phyloP scores from a whole-genome alignment of 208 protist genomes.

The Wallacemonas sp. region DNA sequence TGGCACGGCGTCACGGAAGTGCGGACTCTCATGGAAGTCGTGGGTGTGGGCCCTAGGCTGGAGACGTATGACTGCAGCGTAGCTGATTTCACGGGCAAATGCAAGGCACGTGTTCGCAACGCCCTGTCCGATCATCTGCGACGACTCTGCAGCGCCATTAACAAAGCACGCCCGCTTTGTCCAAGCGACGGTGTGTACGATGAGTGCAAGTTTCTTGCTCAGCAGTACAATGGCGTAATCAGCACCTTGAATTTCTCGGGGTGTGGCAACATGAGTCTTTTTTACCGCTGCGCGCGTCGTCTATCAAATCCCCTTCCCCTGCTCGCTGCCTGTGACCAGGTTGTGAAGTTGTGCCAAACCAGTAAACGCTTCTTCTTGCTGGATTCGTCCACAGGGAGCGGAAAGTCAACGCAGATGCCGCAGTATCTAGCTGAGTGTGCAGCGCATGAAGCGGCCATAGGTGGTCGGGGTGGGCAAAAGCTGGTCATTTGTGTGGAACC shows the following conservation, averaged over 20 bases:
- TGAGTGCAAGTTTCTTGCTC: neutral
- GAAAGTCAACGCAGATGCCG: constrained; percentile 92
- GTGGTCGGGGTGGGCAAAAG: neutral
- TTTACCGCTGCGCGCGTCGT: neutral
- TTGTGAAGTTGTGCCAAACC: neutral
- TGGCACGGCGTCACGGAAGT: neutral
- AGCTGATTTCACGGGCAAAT: no score
- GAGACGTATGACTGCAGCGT: no score
- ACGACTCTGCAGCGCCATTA: neutral
- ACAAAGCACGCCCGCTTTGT: neutral
- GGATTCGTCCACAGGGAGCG: constrained; percentile 68
- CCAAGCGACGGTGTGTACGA: neutral
- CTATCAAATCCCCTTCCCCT: neutral
- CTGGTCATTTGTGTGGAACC: constrained; percentile 93
- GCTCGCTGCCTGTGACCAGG: constrained; percentile 4
- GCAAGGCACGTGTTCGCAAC: no score
- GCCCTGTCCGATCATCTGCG: no score
- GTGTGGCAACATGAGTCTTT: neutral
- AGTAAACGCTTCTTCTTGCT: neutral
- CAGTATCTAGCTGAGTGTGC: constrained; percentile 69
- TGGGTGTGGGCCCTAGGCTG: neutral
- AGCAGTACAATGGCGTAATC: neutral
- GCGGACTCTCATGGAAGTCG: neutral
- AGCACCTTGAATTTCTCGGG: neutral
- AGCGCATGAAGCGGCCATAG: neutral